Evolutionary conservation across 2,329 filamentous ascomycete genomes (phyloP).

Genomic region (Fusarium solani-melongenae): DNA sequence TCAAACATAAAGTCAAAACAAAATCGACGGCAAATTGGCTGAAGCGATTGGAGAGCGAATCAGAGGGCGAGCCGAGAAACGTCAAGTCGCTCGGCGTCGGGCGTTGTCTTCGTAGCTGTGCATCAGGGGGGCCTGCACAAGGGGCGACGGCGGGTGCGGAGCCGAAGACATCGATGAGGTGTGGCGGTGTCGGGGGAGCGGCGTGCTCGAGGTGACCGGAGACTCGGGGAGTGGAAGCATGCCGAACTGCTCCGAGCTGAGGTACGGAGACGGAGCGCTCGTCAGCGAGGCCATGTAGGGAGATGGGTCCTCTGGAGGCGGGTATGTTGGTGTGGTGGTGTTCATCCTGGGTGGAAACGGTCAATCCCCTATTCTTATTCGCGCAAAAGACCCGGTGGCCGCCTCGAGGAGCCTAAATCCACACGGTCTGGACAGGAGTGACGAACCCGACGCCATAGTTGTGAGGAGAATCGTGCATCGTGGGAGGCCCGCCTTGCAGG

Average conservation of each 20-base stretch:
- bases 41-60: constrained; percentile 24
- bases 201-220: constrained; percentile 50
- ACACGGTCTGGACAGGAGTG: constrained; percentile 71
- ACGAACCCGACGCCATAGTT: constrained; percentile 67
- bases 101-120: constrained; percentile 48
- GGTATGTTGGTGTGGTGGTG: constrained; percentile 57
- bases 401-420: constrained; percentile 62
- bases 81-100: constrained; percentile 49
- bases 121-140: constrained; percentile 47
- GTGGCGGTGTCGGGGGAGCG: constrained; percentile 54
- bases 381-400: constrained; percentile 52
- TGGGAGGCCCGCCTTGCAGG: constrained; percentile 58
- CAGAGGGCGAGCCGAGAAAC: constrained; percentile 31
- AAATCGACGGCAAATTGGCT: constrained; percentile 28
- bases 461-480: constrained; percentile 57
- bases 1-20: constrained; percentile 31
- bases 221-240: constrained; percentile 60
- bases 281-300: constrained; percentile 51
- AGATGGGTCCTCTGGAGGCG: constrained; percentile 56
- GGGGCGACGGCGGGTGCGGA: constrained; percentile 50
- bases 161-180: constrained; percentile 50
- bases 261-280: constrained; percentile 57
- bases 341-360: constrained; percentile 64
- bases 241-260: constrained; percentile 55
- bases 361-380: constrained; percentile 64